A percentile compares a stretch with the other conserved stretches of the same genome.
These are phyloP conservation scores for Nepenthes alata DNA, from an alignment of 179 eudicot species.

Conservation along the genomic window DNA sequence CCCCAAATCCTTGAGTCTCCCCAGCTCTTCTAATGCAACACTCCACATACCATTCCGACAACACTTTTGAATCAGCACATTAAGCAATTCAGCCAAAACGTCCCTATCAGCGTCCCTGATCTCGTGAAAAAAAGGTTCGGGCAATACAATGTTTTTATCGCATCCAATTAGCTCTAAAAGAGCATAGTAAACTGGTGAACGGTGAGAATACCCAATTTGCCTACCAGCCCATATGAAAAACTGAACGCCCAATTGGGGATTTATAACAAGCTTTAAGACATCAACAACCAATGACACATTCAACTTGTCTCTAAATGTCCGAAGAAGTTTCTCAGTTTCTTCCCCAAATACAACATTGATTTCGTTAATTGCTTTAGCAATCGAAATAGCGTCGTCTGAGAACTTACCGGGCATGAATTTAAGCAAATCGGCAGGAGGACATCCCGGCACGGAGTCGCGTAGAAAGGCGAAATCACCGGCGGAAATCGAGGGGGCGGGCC, in stretches of 20 bases:
- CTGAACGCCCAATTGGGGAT: conserved; percentile 52
- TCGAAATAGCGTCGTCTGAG: conserved; percentile 28
- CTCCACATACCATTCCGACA: conserved; percentile 68
- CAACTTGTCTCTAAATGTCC: conserved; percentile 51
- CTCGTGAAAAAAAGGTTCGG: conserved; percentile 37
- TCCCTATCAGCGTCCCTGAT: conserved; percentile 52
- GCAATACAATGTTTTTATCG: conserved; percentile 19
- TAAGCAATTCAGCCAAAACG: conserved; percentile 52
- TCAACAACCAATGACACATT: conserved; percentile 44
- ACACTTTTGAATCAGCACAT: conserved; percentile 51
- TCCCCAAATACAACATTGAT: conserved; percentile 32
- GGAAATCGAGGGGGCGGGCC: conserved; percentile 1
- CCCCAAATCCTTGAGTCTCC: conserved; percentile 77
- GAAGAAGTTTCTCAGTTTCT: conserved; percentile 42
- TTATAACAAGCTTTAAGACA: conserved; percentile 47
- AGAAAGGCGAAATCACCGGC: conserved; percentile 30
- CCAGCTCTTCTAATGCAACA: conserved; percentile 86
- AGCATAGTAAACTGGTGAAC: conserved; percentile 40
- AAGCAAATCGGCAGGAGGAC: conserved; percentile 1
- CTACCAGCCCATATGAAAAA: conserved; percentile 86
- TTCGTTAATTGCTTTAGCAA: conserved; percentile 36
- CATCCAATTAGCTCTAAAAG: conserved; percentile 48
- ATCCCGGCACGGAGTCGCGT: conserved; percentile 10
- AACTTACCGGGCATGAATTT: conserved; percentile 24
- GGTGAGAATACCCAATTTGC: conserved; percentile 73